Base-by-base conservation (phyloP, 1,284 basidiomycete genomes). In the Malassezia caprae region DNA sequence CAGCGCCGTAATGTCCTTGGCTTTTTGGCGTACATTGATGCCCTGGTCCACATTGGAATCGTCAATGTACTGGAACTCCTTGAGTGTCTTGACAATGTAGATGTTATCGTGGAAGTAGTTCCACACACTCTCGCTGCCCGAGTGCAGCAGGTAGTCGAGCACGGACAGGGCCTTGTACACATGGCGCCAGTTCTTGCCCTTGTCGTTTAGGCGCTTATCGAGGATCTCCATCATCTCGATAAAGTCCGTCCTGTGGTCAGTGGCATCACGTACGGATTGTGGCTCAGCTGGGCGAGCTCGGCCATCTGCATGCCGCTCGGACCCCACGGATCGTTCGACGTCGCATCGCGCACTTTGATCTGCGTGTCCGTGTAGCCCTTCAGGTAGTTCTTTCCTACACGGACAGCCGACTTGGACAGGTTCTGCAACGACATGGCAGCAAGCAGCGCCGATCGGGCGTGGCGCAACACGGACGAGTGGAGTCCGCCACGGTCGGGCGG, bases 191-290 rank as follows among this genome's bases (percentile, higher is more conserved):
- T 98, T 96, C 83, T 98, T 98, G 37, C 94, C 94, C 79, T 96
- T 98, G 79, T 99, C 94, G 71, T 98, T 98, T 65, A 99, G 78
- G 48, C 94, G 83, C 78, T 98, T 98, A 78, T 99, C 94, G 59
- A 99, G 80, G 88, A 96, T 96, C 79, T 99, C 94, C 90, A 99
- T 96, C 72, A 98, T 91, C 78, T 99, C 94, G 28, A 98, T 89
- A 77, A 99, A 98, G 75, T 98, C 91, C 64, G 84, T 87, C 77
- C 90, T 94, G 60, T 6, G 19, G 37, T 56, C 12, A 56, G 26
- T 11, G 50, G 45, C 30, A 32, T 26, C 28, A 81, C 86, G 73
- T 71, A 93, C 90, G 96, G 93, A 78, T 96, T 96, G 78, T 90
- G 98, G 23, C 89, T 93, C 77, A 98, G 77, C 76, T 96, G 91